Percentiles rank a stretch among this genome's conserved stretches.
Conservation (phyloP, 2,329 filamentous ascomycete species). For the Neofusicoccum laricinum region DNA sequence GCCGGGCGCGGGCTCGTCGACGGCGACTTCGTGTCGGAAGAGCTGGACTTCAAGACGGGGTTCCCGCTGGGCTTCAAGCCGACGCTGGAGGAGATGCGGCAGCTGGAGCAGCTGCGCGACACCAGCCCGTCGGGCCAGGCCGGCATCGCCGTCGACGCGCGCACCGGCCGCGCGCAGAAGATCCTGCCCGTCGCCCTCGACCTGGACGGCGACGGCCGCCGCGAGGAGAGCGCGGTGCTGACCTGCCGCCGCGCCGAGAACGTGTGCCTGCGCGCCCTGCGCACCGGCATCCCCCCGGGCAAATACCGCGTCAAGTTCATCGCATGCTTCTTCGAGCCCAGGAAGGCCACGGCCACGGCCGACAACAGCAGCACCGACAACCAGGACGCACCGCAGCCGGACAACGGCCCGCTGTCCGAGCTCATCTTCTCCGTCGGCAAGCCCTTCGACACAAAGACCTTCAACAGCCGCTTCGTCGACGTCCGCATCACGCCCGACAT, state of each 20-base stretch:
- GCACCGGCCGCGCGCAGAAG: conserved; percentile 25
- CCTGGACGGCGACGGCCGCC: conserved; percentile 33
- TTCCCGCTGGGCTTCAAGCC: conserved; percentile 27
- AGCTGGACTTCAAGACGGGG: conserved; percentile 39
- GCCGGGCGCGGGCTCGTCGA: conserved; percentile 29
- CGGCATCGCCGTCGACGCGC: conserved; percentile 28
- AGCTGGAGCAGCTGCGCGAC: conserved; percentile 25
- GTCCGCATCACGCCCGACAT: conserved; percentile 38
- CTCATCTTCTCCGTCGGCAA: conserved; percentile 37
- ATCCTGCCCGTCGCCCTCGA: conserved; percentile 36
- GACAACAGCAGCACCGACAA: conserved; percentile 4
- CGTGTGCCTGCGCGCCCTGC: conserved; percentile 33
- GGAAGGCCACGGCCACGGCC: not conserved
- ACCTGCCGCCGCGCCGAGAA: conserved; percentile 32
- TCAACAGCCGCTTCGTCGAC: conserved; percentile 33
- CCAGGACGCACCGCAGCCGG: conserved; percentile 24
- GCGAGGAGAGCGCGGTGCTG: conserved; percentile 35
- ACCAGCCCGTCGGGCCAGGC: conserved; percentile 30
- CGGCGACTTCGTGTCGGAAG: conserved; percentile 29
- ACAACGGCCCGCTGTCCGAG: conserved; percentile 25
- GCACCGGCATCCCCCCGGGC: conserved; percentile 37
- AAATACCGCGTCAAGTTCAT: conserved; percentile 37
- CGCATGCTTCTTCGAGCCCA: conserved; percentile 14
- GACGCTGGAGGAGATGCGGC: conserved; percentile 24
- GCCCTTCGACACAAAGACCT: conserved; percentile 32